Conservation (phyloP, 2,329 filamentous ascomycete species). For the Blastomyces gilchristii region DNA sequence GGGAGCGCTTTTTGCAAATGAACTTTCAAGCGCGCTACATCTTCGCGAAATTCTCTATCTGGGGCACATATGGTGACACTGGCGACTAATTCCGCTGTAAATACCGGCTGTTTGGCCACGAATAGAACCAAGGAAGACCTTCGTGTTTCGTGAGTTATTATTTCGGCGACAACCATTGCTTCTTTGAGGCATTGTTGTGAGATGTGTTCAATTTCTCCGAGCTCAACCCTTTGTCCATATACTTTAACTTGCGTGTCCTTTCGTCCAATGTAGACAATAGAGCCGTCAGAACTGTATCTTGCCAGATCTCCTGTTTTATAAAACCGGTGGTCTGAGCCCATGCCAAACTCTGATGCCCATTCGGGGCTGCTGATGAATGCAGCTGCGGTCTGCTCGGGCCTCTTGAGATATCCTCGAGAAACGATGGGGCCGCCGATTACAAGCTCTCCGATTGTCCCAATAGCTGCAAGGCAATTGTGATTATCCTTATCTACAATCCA, state of each 20-base stretch:
- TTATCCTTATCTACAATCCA: conserved; percentile 21
- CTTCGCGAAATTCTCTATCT: background rate
- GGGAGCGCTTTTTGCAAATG: conserved; percentile 22
- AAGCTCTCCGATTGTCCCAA: conserved; percentile 34
- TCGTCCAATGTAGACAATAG: conserved; percentile 18
- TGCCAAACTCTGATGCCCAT: conserved; percentile 11
- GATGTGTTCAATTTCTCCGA: conserved; percentile 23
- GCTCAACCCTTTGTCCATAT: conserved; percentile 24
- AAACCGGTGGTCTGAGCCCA: conserved; percentile 9
- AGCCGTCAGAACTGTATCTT: conserved; percentile 17
- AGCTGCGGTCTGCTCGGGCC: conserved; percentile 14
- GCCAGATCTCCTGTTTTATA: conserved; percentile 22
- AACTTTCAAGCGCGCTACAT: conserved; percentile 1
- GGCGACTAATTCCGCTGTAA: background rate
- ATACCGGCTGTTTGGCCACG: background rate
- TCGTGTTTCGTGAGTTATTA: conserved; percentile 8
- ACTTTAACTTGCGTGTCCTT: conserved; percentile 56
- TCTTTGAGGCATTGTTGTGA: conserved; percentile 12
- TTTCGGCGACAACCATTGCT: conserved; percentile 13
- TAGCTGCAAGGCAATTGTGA: conserved; percentile 18
- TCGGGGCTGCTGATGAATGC: conserved; percentile 18
- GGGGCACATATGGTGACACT: conserved; percentile 6
- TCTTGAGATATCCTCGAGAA: conserved; percentile 27
- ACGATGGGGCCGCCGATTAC: conserved; percentile 32
- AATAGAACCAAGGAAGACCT: background rate